phyloP scores from a whole-genome alignment of 75 land plant species.

The Sequoiadendron giganteum region DNA sequence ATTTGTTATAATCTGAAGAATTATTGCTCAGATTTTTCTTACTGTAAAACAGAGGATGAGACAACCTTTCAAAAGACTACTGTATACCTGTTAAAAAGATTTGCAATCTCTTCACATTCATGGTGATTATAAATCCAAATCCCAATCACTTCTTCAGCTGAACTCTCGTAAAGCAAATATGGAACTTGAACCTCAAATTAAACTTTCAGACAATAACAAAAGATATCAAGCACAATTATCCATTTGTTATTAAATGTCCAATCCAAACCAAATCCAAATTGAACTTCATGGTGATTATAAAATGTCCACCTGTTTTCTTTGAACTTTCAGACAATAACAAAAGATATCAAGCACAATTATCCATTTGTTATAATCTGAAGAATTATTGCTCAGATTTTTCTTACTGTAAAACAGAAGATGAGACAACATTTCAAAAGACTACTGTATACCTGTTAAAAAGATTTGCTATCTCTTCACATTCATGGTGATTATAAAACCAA shows the following conservation, averaged over 20 bases:
- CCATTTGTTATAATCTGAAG: background rate
- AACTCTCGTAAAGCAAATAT: slow-evolving; percentile 87
- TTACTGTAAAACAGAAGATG: background rate
- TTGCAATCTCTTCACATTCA: slow-evolving; percentile 94
- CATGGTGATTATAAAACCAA: slow-evolving; percentile 91
- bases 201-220: too few species aligned
- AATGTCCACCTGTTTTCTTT: too few species aligned
- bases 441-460: slow-evolving; percentile 74
- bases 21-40: background rate
- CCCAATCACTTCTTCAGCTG: slow-evolving; percentile 92
- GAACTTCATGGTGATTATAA: too few species aligned
- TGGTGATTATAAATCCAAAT: slow-evolving; percentile 94
- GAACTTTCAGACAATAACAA: too few species aligned
- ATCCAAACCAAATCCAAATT: too few species aligned
- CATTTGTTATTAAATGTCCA: too few species aligned
- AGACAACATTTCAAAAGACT: background rate
- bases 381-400: background rate
- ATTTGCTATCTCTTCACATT: slow-evolving; percentile 93
- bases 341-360: background rate
- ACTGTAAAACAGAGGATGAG: background rate
- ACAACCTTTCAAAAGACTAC: background rate
- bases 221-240: too few species aligned
- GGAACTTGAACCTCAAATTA: slow-evolving; percentile 95
- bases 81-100: slow-evolving; percentile 80
- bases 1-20: background rate